Evolutionary conservation across 2,329 filamentous ascomycete genomes (phyloP).

Genomic region (Pyrenochaeta sp.): DNA sequence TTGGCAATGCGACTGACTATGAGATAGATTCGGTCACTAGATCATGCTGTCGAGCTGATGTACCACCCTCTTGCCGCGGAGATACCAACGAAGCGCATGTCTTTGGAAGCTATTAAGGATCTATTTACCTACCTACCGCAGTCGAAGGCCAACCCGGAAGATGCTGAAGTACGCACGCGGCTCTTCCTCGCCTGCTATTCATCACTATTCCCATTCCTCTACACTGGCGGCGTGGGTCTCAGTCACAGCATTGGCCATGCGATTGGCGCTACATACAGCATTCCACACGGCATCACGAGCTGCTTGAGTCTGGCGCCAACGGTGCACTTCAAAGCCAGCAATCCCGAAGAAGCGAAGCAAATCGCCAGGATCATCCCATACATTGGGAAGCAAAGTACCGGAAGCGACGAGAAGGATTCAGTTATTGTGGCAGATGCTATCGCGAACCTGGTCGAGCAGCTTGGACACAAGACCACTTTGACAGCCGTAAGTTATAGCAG

Average conservation of each 20-base stretch:
- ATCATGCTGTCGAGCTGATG: conserved; percentile 64
- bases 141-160: conserved; percentile 56
- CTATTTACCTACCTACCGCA: conserved; percentile 63
- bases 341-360: conserved; percentile 57
- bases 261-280: conserved; percentile 63
- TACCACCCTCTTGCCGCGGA: conserved; percentile 64
- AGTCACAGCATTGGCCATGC: conserved; percentile 61
- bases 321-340: conserved; percentile 61
- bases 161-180: conserved; percentile 60
- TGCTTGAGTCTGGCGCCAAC: conserved; percentile 64
- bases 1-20: conserved; percentile 7
- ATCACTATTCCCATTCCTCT: conserved; percentile 58
- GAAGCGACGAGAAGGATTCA: conserved; percentile 55
- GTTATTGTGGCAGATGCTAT: conserved; percentile 57
- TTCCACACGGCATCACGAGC: conserved; percentile 65
- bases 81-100: conserved; percentile 57
- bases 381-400: conserved; percentile 53
- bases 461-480: conserved; percentile 52
- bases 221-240: conserved; percentile 61
- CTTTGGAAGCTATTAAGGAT: conserved; percentile 57
- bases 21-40: conserved; percentile 58
- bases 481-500: conserved; percentile 38
- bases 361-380: conserved; percentile 58
- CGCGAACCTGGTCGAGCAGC: conserved; percentile 53
- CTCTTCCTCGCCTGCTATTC: conserved; percentile 63